phyloP scores from a whole-genome alignment of 202 grass and related monocot genomes.

The Eragrostis tef region DNA sequence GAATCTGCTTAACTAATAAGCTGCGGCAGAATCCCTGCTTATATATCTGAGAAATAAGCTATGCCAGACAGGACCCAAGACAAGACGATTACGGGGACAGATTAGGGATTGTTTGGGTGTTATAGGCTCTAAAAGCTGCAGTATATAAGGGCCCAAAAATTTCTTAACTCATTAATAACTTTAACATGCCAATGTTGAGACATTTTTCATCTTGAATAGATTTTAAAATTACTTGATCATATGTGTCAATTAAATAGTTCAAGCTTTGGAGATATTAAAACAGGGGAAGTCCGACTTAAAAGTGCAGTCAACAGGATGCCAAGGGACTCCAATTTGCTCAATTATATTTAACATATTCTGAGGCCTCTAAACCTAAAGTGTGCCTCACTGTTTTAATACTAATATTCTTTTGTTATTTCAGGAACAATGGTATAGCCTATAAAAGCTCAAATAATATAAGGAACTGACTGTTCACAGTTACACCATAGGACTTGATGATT shows the following conservation, averaged over 20 bases:
- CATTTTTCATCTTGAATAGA: not conserved
- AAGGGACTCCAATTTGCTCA: no score
- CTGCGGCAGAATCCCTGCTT: no score
- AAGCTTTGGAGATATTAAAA: not conserved
- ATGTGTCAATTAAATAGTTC: not conserved
- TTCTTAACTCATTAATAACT: not conserved
- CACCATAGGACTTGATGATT: not conserved
- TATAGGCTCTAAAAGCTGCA: not conserved
- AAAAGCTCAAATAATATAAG: not conserved
- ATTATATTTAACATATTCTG: no score
- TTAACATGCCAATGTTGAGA: not conserved
- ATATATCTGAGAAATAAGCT: no score
- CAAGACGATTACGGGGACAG: conserved; percentile 14
- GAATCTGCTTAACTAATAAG: no score
- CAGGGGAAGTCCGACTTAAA: not conserved
- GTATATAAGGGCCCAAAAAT: not conserved
- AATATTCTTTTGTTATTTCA: no score
- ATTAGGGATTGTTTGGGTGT: not conserved
- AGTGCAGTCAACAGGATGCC: not conserved
- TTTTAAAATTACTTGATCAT: not conserved
- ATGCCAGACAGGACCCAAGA: not conserved
- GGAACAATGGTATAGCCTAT: no score
- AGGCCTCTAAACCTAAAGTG: no score
- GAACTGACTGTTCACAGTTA: not conserved
- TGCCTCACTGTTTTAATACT: no score